These are phyloP conservation scores for Simmondsia chinensis DNA, from an alignment of 148 eudicot genomes.

Conservation along the genomic window DNA sequence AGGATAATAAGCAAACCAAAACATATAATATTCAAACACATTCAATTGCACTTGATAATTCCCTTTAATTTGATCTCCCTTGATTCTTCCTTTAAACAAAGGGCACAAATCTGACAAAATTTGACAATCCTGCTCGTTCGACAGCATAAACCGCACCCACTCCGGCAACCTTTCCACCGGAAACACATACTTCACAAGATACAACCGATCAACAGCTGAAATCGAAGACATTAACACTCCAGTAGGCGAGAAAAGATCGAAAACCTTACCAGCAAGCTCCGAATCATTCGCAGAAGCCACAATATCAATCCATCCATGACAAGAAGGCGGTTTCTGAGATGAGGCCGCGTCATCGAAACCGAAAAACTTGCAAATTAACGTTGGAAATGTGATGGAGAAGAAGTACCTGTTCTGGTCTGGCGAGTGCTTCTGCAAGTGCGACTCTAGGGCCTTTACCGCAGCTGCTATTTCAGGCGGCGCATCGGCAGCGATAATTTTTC, in stretches of 20 bases:
- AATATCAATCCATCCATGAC: constrained; percentile 53
- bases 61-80: constrained; percentile 40
- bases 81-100: constrained; percentile 54
- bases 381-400: constrained; percentile 80
- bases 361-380: constrained; percentile 64
- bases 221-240: constrained; percentile 56
- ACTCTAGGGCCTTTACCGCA: constrained; percentile 45
- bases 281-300: constrained; percentile 23
- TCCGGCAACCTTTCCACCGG: constrained; percentile 83
- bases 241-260: constrained; percentile 48
- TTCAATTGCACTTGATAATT: constrained; percentile 60
- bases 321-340: constrained; percentile 17
- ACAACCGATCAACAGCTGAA: constrained; percentile 55
- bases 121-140: constrained; percentile 35
- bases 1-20: constrained; percentile 95
- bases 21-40: constrained; percentile 81
- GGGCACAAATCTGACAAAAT: constrained; percentile 50
- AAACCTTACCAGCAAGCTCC: constrained; percentile 40
- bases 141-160: constrained; percentile 58
- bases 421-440: constrained; percentile 50
- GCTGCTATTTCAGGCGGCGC: constrained; percentile 50
- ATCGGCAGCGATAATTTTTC: constrained; percentile 41
- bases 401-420: constrained; percentile 74
- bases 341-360: constrained; percentile 60
- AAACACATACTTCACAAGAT: constrained; percentile 67